Evolutionary conservation across 345 rosid species (phyloP), one percentile per base, ranked within the genome.

Genomic region (Gynandropsis gynandra): DNA sequence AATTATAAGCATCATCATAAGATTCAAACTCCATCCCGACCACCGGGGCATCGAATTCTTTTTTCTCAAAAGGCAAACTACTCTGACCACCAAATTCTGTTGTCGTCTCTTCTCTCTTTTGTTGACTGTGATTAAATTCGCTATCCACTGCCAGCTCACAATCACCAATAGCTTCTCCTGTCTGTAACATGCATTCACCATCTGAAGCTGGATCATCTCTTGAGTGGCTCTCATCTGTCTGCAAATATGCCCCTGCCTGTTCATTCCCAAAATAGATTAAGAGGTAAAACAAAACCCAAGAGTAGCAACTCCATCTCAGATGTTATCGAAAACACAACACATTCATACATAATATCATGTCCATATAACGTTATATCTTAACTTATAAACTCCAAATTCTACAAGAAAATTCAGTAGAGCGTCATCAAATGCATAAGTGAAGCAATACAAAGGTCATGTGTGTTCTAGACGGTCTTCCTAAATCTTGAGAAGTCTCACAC

Each of bases 1-100:
- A 85, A 73, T 80, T 78, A 63, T 85, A 85, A 9, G 83, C 87
- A 69, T 82, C 95, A 40, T 85, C 87, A 32, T 82, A 82, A 0
- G 90, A 69, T 50, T 85, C 89, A 47, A 85, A 82, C 72, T 85
- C 95, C 90, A 82, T 76, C n/a, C 90, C 87, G 10, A 82, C 73
- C 3, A 83, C 80, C 1, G 95, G 95, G 4, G 85, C 71, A 40
- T 76, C 81, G 38, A 80, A 82, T 47, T 80, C 78, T 45, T 76
- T 82, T 52, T 72, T 68, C n/a, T 63, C 80, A 31, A 46, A 65
- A 16, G 46, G 53, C 39, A 50, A 44, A 20, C 67, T 69, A 15
- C 39, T 61, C 47, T 54, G 68, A 61, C 61, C 69, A 55, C 77
- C 75, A 27, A 59, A 56, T 16, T 57, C 70, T 35, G 43, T 46